A percentile compares a stretch with the other conserved stretches of the same genome.
These are phyloP conservation scores for Backusella tarrabulga DNA, from an alignment of 192 early-diverging fungal species.

Conservation along the genomic window DNA sequence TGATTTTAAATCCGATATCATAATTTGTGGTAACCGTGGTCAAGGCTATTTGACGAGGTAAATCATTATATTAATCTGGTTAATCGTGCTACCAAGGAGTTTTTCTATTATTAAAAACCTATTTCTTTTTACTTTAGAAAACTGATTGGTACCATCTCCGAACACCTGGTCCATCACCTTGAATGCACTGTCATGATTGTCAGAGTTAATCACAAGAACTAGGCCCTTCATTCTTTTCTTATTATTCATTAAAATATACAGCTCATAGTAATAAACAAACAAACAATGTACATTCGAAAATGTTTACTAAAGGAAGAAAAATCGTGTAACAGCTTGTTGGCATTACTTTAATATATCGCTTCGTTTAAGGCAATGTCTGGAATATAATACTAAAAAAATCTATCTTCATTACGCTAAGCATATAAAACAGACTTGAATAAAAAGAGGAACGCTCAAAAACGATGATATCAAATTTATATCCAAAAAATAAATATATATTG, in stretches of 20 bases:
- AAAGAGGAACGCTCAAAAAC: background rate
- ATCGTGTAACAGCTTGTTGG: background rate
- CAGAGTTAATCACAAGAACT: background rate
- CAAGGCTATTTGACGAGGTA: constrained; percentile 6
- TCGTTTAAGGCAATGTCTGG: background rate
- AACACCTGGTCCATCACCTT: constrained; percentile 5
- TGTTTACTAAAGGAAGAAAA: background rate
- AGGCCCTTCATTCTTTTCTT: background rate
- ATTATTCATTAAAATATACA: background rate
- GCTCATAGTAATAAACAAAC: background rate
- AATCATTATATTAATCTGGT: background rate
- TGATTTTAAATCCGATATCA: background rate
- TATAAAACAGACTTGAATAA: background rate
- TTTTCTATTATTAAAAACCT: background rate
- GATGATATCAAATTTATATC: background rate
- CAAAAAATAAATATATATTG: background rate
- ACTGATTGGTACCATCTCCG: background rate
- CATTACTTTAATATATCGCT: background rate
- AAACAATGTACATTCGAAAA: background rate
- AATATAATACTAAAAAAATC: background rate
- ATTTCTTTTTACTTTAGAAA: background rate
- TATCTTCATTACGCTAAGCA: background rate
- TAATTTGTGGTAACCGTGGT: constrained; percentile 7
- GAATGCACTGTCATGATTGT: constrained; percentile 6
- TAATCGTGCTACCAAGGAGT: background rate